Percentiles rank a stretch among this genome's conserved stretches.
phyloP scores from a whole-genome alignment of 1,139 yeast species.

The Hyphopichia buzzinii region DNA sequence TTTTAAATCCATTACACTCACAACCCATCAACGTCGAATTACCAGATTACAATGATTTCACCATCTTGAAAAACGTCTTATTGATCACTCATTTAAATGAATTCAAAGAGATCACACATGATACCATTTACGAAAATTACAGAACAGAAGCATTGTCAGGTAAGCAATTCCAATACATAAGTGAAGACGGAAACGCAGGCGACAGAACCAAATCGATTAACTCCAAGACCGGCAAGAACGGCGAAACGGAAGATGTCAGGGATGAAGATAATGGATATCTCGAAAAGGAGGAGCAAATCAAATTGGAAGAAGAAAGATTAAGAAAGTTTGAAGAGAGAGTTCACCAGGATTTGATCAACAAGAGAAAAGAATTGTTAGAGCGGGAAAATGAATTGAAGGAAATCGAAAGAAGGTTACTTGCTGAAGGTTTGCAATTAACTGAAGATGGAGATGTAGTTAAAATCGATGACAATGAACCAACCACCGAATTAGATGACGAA shows the following conservation, averaged over 20 bases:
- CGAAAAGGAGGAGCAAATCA: constrained; percentile 77
- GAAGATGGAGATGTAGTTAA: constrained; percentile 44
- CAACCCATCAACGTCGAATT: constrained; percentile 52
- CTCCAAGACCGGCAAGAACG: constrained; percentile 5
- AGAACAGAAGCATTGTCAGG: constrained; percentile 65
- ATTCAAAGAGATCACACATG: constrained; percentile 68
- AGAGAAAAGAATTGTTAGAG: constrained; percentile 79
- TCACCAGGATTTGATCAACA: constrained; percentile 81
- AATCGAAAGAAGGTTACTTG: constrained; percentile 71
- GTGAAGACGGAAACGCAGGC: constrained; percentile 13
- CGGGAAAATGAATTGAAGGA: constrained; percentile 87
- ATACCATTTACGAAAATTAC: constrained; percentile 64
- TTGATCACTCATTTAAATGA: constrained; percentile 79
- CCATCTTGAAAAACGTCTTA: constrained; percentile 61
- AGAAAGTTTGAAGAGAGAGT: constrained; percentile 82
- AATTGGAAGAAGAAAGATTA: constrained; percentile 75
- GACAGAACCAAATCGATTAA: constrained; percentile 7
- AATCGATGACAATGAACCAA: constrained; percentile 13
- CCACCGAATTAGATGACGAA: no score
- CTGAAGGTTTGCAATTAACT: constrained; percentile 48
- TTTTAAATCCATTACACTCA: constrained; percentile 33
- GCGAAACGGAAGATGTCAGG: background rate
- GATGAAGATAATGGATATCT: constrained; percentile 42
- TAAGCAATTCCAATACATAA: constrained; percentile 43
- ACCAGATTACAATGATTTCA: constrained; percentile 60